A percentile compares a stretch with the other conserved stretches of the same genome.
These are phyloP conservation scores for Arbutus unedo DNA, from an alignment of 148 eudicot species.

Conservation along the genomic window DNA sequence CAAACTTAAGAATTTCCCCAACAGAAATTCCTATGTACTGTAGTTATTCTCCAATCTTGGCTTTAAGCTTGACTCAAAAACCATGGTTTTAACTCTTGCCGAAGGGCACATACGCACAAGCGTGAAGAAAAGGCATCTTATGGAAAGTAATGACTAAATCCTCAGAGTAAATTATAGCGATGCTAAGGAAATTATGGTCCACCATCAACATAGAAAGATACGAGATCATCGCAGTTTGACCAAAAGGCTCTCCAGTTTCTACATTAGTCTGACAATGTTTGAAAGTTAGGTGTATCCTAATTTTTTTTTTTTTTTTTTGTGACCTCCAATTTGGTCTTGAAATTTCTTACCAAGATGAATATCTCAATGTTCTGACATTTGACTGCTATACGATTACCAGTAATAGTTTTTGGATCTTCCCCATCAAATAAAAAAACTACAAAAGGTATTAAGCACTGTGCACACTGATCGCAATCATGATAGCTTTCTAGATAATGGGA, in stretches of 20 bases:
- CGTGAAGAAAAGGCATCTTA: too few relatives aligned
- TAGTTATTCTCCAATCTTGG: not conserved
- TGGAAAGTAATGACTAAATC: not conserved
- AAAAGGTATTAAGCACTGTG: too few relatives aligned
- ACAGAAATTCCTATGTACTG: not conserved
- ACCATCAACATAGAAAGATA: not conserved
- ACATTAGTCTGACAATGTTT: not conserved
- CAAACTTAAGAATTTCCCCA: constrained; percentile 28
- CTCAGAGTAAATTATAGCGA: not conserved
- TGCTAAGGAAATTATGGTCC: not conserved
- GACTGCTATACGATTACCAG: too few relatives aligned
- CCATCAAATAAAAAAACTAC: too few relatives aligned
- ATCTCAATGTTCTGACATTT: too few relatives aligned
- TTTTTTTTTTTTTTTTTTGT: too few relatives aligned
- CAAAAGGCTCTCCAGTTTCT: too few relatives aligned
- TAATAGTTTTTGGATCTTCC: too few relatives aligned
- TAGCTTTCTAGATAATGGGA: too few relatives aligned
- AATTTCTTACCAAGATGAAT: not conserved
- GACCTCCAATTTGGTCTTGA: not conserved
- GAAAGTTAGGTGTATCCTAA: not conserved
- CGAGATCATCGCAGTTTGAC: not conserved
- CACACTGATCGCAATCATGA: too few relatives aligned
- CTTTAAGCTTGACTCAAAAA: not conserved
- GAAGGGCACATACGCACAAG: too few relatives aligned
- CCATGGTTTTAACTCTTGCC: not conserved